A percentile compares a stretch with the other conserved stretches of the same genome.
Evolutionary conservation across 2,329 filamentous ascomycete genomes (phyloP).

Genomic region (Monosporascus sp.): DNA sequence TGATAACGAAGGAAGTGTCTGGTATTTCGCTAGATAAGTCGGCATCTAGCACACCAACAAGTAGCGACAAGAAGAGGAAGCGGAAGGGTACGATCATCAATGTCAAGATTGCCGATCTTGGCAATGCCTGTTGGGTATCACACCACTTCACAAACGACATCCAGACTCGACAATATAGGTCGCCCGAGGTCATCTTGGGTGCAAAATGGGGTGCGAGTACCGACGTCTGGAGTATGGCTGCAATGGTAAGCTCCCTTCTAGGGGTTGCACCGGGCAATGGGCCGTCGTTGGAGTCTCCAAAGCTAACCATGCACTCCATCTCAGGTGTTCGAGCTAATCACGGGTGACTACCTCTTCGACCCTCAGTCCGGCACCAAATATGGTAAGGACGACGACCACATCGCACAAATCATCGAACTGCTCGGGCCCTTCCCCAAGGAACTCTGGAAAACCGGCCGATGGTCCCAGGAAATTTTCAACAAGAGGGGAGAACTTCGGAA

Average conservation of each 20-base stretch:
- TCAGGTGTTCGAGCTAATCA: constrained; percentile 95
- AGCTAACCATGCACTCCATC: constrained; percentile 2
- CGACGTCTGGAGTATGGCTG: constrained; percentile 99
- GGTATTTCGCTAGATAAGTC: constrained; percentile 87
- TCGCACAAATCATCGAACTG: constrained; percentile 96
- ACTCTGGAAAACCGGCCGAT: constrained; percentile 87
- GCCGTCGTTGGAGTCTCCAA: not conserved
- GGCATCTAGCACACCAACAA: constrained; percentile 31
- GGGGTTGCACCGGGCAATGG: too few relatives aligned
- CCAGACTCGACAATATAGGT: constrained; percentile 94
- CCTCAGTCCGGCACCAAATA: constrained; percentile 98
- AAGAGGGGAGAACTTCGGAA: constrained; percentile 95
- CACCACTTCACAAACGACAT: constrained; percentile 99
- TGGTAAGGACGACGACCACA: constrained; percentile 98
- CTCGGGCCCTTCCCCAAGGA: constrained; percentile 90
- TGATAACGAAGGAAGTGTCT: constrained; percentile 87
- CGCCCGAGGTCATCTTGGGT: constrained; percentile 92
- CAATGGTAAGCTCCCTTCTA: constrained; percentile 66
- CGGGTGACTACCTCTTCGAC: constrained; percentile 96
- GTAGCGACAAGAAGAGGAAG: constrained; percentile 63
- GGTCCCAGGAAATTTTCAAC: constrained; percentile 98
- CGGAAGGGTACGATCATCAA: constrained; percentile 66
- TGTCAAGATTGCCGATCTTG: constrained; percentile 97
- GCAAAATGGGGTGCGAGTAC: constrained; percentile 99
- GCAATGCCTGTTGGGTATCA: constrained; percentile 97